These are phyloP conservation scores for Pulveroboletus sp. DNA, from an alignment of 768 basidiomycete genomes.

Conservation along the genomic window DNA sequence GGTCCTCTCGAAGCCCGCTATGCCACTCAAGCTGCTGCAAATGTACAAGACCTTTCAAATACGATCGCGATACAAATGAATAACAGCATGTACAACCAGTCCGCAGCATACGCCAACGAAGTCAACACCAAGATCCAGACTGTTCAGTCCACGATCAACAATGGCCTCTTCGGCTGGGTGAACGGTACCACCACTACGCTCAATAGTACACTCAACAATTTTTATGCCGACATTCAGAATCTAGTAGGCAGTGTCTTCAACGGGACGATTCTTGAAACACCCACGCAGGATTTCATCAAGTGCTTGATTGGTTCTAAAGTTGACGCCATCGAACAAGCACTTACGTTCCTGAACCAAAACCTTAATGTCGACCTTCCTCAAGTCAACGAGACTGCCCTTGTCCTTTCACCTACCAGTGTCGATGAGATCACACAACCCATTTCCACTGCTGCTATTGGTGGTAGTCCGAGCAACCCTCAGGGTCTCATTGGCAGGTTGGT, in stretches of 20 bases:
- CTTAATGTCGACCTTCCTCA: constrained; percentile 75
- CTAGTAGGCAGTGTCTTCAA: constrained; percentile 78
- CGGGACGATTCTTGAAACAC: constrained; percentile 73
- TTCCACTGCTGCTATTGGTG: constrained; percentile 74
- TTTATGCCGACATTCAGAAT: constrained; percentile 82
- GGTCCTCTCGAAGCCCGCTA: constrained; percentile 69
- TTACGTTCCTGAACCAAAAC: constrained; percentile 90
- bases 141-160: constrained; percentile 75
- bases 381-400: constrained; percentile 68
- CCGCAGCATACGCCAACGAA: constrained; percentile 66
- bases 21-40: constrained; percentile 52
- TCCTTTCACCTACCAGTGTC: constrained; percentile 68
- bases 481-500: constrained; percentile 74
- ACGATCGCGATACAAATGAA: constrained; percentile 76
- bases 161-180: constrained; percentile 92
- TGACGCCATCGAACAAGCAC: constrained; percentile 74
- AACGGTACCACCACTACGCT: constrained; percentile 84
- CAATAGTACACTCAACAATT: constrained; percentile 79
- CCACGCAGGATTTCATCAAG: constrained; percentile 80
- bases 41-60: constrained; percentile 61
- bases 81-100: constrained; percentile 77
- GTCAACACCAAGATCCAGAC: constrained; percentile 68
- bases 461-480: constrained; percentile 43
- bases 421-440: constrained; percentile 77
- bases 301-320: constrained; percentile 94